These are phyloP conservation scores for Lupinus albus DNA, from an alignment of 306 rosid species.

Conservation along the genomic window DNA sequence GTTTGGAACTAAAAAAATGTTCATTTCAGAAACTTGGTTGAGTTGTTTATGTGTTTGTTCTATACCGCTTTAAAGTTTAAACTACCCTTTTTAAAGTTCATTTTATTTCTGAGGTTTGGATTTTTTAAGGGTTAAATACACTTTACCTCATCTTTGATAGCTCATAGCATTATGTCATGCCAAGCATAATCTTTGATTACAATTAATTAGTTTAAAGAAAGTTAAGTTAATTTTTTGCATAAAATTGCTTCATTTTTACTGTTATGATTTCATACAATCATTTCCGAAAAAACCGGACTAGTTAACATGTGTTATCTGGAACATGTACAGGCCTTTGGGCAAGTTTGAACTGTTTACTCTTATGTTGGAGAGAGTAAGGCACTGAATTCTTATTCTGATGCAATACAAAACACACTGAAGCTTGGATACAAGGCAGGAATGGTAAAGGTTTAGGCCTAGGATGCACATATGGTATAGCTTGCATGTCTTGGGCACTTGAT, in stretches of 20 bases:
- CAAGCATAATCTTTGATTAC: constrained; percentile 28
- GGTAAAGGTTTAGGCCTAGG: constrained; percentile 96
- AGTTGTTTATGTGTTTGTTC: constrained; percentile 11
- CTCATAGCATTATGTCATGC: constrained; percentile 24
- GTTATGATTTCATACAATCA: constrained; percentile 12
- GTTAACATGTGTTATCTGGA: constrained; percentile 8
- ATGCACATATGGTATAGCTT: constrained; percentile 98
- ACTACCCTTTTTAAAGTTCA: not conserved
- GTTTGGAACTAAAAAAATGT: constrained; percentile 5
- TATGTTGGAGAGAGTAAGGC: constrained; percentile 97
- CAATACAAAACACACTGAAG: constrained; percentile 87
- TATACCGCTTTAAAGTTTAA: not conserved
- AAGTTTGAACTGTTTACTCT: constrained; percentile 94
- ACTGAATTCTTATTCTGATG: constrained; percentile 90
- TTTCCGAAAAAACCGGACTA: constrained; percentile 24
- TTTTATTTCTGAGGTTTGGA: constrained; percentile 3
- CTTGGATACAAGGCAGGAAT: constrained; percentile 98
- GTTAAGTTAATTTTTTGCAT: constrained; percentile 2
- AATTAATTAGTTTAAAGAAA: constrained; percentile 23
- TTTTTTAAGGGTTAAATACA: no score
- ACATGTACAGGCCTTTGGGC: constrained; percentile 74
- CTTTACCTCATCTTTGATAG: not conserved
- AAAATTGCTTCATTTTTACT: not conserved
- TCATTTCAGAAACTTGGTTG: not conserved
- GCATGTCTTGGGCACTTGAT: constrained; percentile 99